These are phyloP conservation scores for Chaetoceros muelleri DNA, from an alignment of 108 stramenopile species.

Conservation along the genomic window DNA sequence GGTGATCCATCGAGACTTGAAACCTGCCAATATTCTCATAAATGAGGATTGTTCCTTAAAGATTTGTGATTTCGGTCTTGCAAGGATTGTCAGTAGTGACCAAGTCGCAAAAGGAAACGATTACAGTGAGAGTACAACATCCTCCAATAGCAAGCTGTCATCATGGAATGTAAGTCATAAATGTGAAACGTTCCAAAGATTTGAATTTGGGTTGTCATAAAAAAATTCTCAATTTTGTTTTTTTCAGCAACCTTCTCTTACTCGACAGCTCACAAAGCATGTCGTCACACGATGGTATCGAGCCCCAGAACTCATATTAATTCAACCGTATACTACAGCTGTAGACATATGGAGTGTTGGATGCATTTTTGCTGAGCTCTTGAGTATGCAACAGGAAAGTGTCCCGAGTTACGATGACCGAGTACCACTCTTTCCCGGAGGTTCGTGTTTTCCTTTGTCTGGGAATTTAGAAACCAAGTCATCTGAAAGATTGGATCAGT, in stretches of 20 bases:
- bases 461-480: conserved; percentile 47
- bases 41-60: conserved; percentile 97
- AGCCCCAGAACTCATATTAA: conserved; percentile 94
- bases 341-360: conserved; percentile 96
- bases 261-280: conserved; percentile 92
- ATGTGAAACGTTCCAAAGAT: neutral
- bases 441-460: conserved; percentile 90
- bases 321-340: conserved; percentile 91
- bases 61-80: conserved; percentile 98
- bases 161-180: too few relatives aligned
- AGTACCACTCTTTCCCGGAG: conserved; percentile 93
- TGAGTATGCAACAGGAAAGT: conserved; percentile 90
- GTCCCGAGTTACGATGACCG: conserved; percentile 86
- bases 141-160: neutral
- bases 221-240: too few relatives aligned
- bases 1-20: conserved; percentile 92
- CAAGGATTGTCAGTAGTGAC: conserved; percentile 71
- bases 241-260: conserved; percentile 35
- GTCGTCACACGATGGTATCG: conserved; percentile 99
- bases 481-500: conserved; percentile 85
- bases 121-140: conserved; percentile 2
- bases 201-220: too few relatives aligned
- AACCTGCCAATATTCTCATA: conserved; percentile 84
- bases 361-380: conserved; percentile 83
- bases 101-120: conserved; percentile 6